Conservation (phyloP, 2,329 filamentous ascomycete species). For the Diaporthe longicolla region DNA sequence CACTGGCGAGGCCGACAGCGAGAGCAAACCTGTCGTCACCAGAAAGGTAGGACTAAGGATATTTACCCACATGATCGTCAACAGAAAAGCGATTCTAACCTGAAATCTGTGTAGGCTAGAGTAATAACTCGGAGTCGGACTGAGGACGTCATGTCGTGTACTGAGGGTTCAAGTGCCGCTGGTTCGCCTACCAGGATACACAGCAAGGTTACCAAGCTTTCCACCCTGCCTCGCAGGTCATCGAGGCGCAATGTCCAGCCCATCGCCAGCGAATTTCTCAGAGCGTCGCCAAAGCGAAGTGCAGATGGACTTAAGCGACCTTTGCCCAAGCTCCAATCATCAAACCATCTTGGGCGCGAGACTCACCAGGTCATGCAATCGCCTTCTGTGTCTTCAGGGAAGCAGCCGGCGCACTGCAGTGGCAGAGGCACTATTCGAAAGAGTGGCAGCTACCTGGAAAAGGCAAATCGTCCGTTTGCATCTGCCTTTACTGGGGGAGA, state of each 20-base stretch:
- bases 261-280: background rate
- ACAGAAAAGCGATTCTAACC: background rate
- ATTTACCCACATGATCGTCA: too few species aligned
- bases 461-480: conserved; percentile 34
- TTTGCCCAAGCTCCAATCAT: conserved; percentile 31
- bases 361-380: conserved; percentile 3
- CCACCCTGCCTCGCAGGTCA: conserved; percentile 27
- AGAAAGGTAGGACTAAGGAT: conserved; percentile 18
- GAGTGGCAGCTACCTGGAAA: conserved; percentile 1
- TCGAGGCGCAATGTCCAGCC: conserved; percentile 17
- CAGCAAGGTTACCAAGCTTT: conserved; percentile 17
- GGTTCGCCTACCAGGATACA: conserved; percentile 5
- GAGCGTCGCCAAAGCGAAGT: conserved; percentile 17
- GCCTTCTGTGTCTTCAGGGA: conserved; percentile 3
- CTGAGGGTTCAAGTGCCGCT: background rate
- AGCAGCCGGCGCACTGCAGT: background rate
- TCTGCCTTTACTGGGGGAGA: background rate
- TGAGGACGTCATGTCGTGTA: conserved; percentile 19
- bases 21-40: background rate
- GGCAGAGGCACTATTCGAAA: conserved; percentile 5
- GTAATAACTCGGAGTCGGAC: conserved; percentile 35
- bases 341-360: conserved; percentile 5
- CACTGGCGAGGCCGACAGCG: conserved; percentile 20
- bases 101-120: background rate
- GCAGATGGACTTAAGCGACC: conserved; percentile 34